Conservation (phyloP, 495 filamentous ascomycete species). For the Aspergillus egyptiacus region DNA sequence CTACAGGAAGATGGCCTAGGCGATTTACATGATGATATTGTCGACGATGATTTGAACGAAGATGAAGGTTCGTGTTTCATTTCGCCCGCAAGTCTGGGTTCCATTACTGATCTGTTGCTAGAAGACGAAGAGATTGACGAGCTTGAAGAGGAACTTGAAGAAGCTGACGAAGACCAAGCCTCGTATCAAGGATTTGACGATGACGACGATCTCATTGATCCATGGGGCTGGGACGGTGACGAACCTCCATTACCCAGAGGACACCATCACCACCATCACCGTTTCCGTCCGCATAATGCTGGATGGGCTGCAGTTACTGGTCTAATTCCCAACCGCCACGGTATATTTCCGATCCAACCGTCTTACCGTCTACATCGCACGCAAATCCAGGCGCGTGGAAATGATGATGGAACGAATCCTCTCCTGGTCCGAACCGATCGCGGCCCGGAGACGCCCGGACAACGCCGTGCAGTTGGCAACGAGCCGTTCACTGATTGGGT, state of each 20-base stretch:
- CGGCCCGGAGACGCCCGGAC: constrained; percentile 26
- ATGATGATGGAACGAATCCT: constrained; percentile 79
- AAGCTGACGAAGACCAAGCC: constrained; percentile 42
- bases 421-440: constrained; percentile 51
- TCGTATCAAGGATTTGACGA: constrained; percentile 44
- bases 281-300: constrained; percentile 34
- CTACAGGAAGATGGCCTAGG: constrained; percentile 33
- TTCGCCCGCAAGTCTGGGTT: not conserved
- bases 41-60: constrained; percentile 66
- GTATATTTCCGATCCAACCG: constrained; percentile 40
- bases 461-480: constrained; percentile 26
- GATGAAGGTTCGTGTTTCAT: constrained; percentile 62
- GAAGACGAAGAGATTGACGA: constrained; percentile 52
- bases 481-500: constrained; percentile 50
- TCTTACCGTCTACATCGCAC: constrained; percentile 51
- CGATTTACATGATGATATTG: constrained; percentile 44
- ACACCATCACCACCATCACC: constrained; percentile 47
- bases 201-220: constrained; percentile 49
- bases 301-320: constrained; percentile 42
- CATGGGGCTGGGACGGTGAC: constrained; percentile 53
- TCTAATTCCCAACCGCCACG: constrained; percentile 38
- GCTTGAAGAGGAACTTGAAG: constrained; percentile 45
- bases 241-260: constrained; percentile 38
- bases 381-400: constrained; percentile 42
- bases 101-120: constrained; percentile 16